Percentiles rank a stretch among this genome's conserved stretches.
Evolutionary conservation across 768 basidiomycete species (phyloP).

Genomic region (Panus rudis): DNA sequence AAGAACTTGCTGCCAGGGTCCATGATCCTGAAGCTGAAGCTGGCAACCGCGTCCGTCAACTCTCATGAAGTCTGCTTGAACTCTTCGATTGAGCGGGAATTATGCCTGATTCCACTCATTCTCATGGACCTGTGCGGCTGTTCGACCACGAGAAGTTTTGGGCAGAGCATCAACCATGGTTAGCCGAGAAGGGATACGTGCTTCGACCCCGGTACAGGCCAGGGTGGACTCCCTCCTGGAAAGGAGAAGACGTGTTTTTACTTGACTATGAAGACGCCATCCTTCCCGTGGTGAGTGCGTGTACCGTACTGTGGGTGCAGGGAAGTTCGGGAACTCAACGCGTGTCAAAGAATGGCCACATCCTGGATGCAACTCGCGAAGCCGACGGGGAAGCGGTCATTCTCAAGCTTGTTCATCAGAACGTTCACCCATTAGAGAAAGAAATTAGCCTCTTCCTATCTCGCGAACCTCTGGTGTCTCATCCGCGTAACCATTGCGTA

Average conservation of each 20-base stretch:
- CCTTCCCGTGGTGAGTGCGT: too few relatives aligned
- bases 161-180: slow-evolving; percentile 5
- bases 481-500: slow-evolving; percentile 18
- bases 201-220: slow-evolving; percentile 21
- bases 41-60: too few relatives aligned
- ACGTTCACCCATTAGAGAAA: slow-evolving; percentile 7
- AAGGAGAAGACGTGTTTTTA: not conserved
- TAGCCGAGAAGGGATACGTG: slow-evolving; percentile 15
- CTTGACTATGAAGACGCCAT: not conserved
- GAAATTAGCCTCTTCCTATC: slow-evolving; percentile 6
- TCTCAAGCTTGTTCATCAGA: slow-evolving; percentile 9
- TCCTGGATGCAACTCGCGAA: slow-evolving; percentile 14
- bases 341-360: too few relatives aligned
- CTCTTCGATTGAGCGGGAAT: too few relatives aligned
- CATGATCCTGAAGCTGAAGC: too few relatives aligned
- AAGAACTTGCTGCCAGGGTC: too few relatives aligned
- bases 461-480: not conserved
- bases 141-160: slow-evolving; percentile 4
- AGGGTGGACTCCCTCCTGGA: slow-evolving; percentile 22
- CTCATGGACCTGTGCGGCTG: not conserved
- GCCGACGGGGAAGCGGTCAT: slow-evolving; percentile 14
- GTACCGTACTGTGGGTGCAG: too few relatives aligned
- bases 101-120: too few relatives aligned
- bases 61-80: too few relatives aligned
- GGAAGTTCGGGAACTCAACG: too few relatives aligned